Conservation (phyloP, 2,329 filamentous ascomycete genomes). For the Beauveria asiatica region DNA sequence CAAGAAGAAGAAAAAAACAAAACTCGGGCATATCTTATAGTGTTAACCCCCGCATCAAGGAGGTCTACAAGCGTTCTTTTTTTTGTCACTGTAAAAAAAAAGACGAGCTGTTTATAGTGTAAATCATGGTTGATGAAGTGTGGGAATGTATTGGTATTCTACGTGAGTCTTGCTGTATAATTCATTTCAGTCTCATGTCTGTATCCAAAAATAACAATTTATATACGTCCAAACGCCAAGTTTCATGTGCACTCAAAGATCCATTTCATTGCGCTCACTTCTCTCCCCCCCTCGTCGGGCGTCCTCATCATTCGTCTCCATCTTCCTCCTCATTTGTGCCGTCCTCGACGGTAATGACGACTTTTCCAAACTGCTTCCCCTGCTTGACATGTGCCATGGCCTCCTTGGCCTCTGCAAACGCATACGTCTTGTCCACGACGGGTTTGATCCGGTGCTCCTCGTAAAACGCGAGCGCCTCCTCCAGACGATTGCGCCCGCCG, state of each 20-base stretch:
- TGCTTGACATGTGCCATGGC: slow-evolving; percentile 44
- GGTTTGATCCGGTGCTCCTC: slow-evolving; percentile 35
- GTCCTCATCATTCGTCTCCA: slow-evolving; percentile 1
- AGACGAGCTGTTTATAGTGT: slow-evolving; percentile 6
- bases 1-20: not conserved
- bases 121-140: slow-evolving; percentile 8
- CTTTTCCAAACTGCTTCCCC: slow-evolving; percentile 50
- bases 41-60: not conserved
- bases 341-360: slow-evolving; percentile 35
- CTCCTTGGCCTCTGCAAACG: slow-evolving; percentile 36
- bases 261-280: not conserved
- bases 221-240: too few relatives aligned
- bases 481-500: slow-evolving; percentile 45
- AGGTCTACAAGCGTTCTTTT: slow-evolving; percentile 4
- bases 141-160: not conserved
- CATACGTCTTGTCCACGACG: slow-evolving; percentile 39
- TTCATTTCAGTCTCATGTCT: not conserved
- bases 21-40: slow-evolving; percentile 2
- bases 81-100: slow-evolving; percentile 2
- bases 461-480: slow-evolving; percentile 45
- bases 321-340: too few relatives aligned
- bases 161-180: not conserved
- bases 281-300: not conserved
- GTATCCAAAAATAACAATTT: too few relatives aligned
- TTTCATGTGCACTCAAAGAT: not conserved